A percentile compares a stretch with the other conserved stretches of the same genome.
phyloP scores from a whole-genome alignment of 2,329 filamentous ascomycete genomes.

The Ceratocystis lukuohia region DNA sequence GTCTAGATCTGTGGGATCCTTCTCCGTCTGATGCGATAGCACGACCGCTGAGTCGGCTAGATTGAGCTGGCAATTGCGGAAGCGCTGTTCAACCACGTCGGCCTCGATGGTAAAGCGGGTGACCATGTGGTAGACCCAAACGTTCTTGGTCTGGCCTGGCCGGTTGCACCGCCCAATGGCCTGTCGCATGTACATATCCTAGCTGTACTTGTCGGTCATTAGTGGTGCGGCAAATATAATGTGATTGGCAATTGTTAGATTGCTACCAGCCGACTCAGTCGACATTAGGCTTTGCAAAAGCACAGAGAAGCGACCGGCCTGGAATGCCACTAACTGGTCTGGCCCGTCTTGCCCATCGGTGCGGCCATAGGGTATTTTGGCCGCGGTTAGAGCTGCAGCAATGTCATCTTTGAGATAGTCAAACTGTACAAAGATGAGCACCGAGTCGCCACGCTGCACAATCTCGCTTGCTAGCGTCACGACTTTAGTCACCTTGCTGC shows the following conservation, averaged over 20 bases:
- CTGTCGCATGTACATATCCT: constrained; percentile 29
- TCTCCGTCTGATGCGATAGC: not conserved
- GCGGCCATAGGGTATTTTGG: not conserved
- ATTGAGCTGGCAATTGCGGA: not conserved
- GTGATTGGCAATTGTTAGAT: constrained; percentile 32
- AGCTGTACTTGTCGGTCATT: constrained; percentile 25
- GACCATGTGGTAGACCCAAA: constrained; percentile 31
- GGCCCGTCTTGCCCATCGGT: constrained; percentile 13
- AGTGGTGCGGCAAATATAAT: constrained; percentile 31
- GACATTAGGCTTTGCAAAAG: constrained; percentile 30
- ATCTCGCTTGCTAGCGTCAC: constrained; percentile 19
- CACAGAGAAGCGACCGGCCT: constrained; percentile 20
- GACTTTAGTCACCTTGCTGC: constrained; percentile 22
- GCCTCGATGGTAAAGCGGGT: constrained; percentile 30
- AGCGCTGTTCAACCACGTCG: constrained; percentile 28
- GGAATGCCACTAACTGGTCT: constrained; percentile 13
- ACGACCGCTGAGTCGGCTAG: not conserved
- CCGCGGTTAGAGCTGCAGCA: not conserved
- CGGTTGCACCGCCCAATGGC: constrained; percentile 31
- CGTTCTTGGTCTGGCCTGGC: constrained; percentile 29
- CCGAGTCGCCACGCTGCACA: constrained; percentile 20
- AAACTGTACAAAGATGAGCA: constrained; percentile 31
- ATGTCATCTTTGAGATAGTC: constrained; percentile 23
- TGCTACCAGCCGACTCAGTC: constrained; percentile 30
- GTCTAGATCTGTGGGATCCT: not conserved